These are phyloP conservation scores for Priceomyces castillae DNA, from an alignment of 805 yeast genomes.

Conservation along the genomic window DNA sequence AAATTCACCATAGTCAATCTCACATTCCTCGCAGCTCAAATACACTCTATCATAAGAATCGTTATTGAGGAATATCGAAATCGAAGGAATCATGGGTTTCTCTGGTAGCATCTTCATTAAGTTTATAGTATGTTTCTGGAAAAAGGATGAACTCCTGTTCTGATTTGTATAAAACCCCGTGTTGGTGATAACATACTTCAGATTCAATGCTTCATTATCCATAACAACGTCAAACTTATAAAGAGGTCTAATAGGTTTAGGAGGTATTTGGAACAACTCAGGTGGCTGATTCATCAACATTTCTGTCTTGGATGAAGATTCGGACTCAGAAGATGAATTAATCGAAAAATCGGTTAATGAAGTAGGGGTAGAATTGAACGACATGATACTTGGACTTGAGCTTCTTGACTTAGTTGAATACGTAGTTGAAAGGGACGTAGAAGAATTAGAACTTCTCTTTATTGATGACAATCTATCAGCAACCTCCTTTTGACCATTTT, in stretches of 20 bases:
- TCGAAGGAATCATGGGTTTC: constrained; percentile 26
- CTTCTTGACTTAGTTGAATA: constrained; percentile 31
- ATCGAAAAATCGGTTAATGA: constrained; percentile 35
- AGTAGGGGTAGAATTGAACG: constrained; percentile 35
- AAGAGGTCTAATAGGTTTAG: constrained; percentile 45
- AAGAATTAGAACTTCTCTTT: constrained; percentile 31
- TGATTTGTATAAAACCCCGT: constrained; percentile 6
- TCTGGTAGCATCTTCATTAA: constrained; percentile 14
- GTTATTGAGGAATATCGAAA: constrained; percentile 30
- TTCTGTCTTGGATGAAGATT: constrained; percentile 13
- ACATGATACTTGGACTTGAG: constrained; percentile 38
- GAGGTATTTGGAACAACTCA: constrained; percentile 39
- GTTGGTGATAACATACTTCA: constrained; percentile 24
- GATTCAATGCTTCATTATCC: constrained; percentile 41
- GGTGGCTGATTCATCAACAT: constrained; percentile 24
- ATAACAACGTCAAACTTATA: constrained; percentile 46
- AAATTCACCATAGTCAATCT: constrained; percentile 29
- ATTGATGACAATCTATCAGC: constrained; percentile 2
- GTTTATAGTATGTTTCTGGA: neutral
- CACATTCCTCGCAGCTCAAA: constrained; percentile 30
- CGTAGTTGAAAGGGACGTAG: constrained; percentile 35
- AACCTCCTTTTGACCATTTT: constrained; percentile 15
- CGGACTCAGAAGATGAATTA: constrained; percentile 30
- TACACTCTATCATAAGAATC: constrained; percentile 29
- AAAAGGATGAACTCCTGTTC: constrained; percentile 1